A percentile compares a stretch with the other conserved stretches of the same genome.
These are phyloP conservation scores for Lyophyllum shimeji DNA, from an alignment of 768 basidiomycete genomes.

Conservation along the genomic window DNA sequence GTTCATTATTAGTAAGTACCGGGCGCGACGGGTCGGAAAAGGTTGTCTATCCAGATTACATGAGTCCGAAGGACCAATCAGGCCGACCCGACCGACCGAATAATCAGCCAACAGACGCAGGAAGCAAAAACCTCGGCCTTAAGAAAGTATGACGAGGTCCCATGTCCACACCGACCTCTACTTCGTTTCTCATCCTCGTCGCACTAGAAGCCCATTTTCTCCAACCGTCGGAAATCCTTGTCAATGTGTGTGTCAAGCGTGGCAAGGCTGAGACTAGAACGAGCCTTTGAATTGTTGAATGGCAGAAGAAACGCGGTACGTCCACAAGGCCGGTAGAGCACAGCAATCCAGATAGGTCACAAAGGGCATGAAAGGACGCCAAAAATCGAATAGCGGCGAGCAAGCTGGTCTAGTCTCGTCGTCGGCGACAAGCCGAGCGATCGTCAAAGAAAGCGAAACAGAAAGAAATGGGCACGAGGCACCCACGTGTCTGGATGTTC, in stretches of 20 bases:
- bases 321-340: not conserved
- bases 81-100: not conserved
- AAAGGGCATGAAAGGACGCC: not conserved
- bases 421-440: not conserved
- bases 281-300: not conserved
- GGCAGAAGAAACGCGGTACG: not conserved
- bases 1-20: not conserved
- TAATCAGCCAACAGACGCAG: too few relatives aligned
- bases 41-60: not conserved
- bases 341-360: not conserved
- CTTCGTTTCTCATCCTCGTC: not conserved
- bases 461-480: slow-evolving; percentile 1
- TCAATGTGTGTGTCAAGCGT: not conserved
- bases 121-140: not conserved
- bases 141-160: not conserved
- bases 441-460: not conserved
- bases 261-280: not conserved
- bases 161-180: not conserved
- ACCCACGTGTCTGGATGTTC: slow-evolving; percentile 11
- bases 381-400: not conserved
- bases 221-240: not conserved
- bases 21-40: not conserved
- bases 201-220: not conserved
- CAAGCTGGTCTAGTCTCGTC: not conserved
- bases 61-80: not conserved